These are phyloP conservation scores for Aspergillus haitiensis DNA, from an alignment of 495 filamentous ascomycete genomes.

Conservation along the genomic window DNA sequence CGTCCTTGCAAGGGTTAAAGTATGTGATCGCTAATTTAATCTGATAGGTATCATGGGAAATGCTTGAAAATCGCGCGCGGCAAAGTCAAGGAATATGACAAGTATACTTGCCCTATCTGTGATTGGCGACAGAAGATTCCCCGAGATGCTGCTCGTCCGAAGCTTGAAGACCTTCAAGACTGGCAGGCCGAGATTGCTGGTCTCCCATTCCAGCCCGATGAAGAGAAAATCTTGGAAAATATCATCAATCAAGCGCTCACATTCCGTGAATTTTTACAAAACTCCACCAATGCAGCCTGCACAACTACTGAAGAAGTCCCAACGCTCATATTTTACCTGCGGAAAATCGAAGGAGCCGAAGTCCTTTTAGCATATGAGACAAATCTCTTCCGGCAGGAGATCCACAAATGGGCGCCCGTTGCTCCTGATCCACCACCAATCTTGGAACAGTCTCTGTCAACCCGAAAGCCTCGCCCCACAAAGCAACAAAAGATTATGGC, in stretches of 20 bases:
- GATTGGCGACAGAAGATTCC: conserved; percentile 98
- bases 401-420: conserved; percentile 95
- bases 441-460: conserved; percentile 81
- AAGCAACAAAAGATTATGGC: conserved; percentile 96
- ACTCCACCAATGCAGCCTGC: conserved; percentile 76
- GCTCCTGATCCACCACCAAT: conserved; percentile 80
- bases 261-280: conserved; percentile 80
- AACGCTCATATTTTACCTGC: conserved; percentile 92
- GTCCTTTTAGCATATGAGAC: conserved; percentile 90
- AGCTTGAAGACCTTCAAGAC: conserved; percentile 83
- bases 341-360: conserved; percentile 97
- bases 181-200: conserved; percentile 84
- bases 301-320: conserved; percentile 82
- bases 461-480: conserved; percentile 94
- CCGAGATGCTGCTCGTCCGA: conserved; percentile 94
- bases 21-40: conserved; percentile 11
- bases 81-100: conserved; percentile 97
- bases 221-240: conserved; percentile 77
- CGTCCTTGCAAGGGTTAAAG: background rate
- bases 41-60: conserved; percentile 87
- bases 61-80: conserved; percentile 97
- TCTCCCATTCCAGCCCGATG: conserved; percentile 94
- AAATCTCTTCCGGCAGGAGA: conserved; percentile 94
- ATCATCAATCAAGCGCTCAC: conserved; percentile 81
- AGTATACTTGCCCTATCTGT: conserved; percentile 97